These are phyloP conservation scores for Heterobasidion annosum DNA, from an alignment of 1,284 basidiomycete genomes.

Conservation along the genomic window DNA sequence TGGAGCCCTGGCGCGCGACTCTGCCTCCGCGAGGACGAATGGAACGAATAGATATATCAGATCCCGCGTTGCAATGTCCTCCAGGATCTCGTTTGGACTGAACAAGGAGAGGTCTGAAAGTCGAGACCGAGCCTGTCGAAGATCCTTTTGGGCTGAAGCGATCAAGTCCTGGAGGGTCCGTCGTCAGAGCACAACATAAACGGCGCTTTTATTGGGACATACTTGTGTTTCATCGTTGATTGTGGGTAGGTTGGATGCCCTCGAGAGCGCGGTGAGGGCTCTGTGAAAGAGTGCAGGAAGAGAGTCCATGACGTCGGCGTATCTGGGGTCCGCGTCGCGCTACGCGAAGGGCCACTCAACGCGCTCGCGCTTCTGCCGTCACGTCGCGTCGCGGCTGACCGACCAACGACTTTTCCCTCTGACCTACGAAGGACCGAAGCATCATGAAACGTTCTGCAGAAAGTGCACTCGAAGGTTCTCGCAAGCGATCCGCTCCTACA, in stretches of 20 bases:
- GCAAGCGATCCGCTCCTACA: not conserved
- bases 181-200: not conserved
- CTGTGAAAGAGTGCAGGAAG: conserved; percentile 33
- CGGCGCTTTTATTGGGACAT: conserved; percentile 1
- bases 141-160: conserved; percentile 41
- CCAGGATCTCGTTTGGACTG: conserved; percentile 78
- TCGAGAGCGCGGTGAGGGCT: conserved; percentile 32
- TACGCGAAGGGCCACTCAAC: not conserved
- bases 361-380: not conserved
- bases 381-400: not conserved
- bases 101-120: conserved; percentile 65
- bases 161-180: conserved; percentile 42
- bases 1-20: conserved; percentile 52
- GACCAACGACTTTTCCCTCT: not conserved
- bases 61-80: conserved; percentile 79
- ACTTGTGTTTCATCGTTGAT: conserved; percentile 44
- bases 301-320: conserved; percentile 13
- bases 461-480: not conserved
- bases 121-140: conserved; percentile 38
- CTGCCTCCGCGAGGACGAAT: conserved; percentile 67
- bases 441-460: not conserved
- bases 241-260: conserved; percentile 35
- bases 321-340: not conserved
- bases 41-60: conserved; percentile 76
- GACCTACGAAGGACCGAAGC: too few species aligned